Evolutionary conservation across 2,329 filamentous ascomycete species (phyloP).

Genomic region (Colletotrichum siamense): DNA sequence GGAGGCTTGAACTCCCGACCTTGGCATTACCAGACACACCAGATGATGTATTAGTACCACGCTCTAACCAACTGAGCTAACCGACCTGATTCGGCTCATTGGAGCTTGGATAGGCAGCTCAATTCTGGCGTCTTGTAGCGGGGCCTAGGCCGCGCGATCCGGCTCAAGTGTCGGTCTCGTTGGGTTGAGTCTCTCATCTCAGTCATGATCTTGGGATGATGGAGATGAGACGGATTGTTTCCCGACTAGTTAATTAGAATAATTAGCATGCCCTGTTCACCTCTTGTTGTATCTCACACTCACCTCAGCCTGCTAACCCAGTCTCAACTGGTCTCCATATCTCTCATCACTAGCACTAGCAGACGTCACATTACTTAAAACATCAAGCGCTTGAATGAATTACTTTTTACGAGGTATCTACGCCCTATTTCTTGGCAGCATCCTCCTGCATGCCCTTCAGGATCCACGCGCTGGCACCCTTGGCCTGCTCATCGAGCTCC

Average conservation of each 20-base stretch:
- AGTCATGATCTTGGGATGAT: background rate
- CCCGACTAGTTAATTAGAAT: background rate
- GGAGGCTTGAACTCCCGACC: slow-evolving; percentile 22
- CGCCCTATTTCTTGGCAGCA: slow-evolving; percentile 48
- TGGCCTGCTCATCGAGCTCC: slow-evolving; percentile 63
- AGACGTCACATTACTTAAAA: background rate
- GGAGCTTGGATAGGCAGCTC: fast-evolving
- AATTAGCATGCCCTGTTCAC: background rate
- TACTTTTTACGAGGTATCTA: background rate
- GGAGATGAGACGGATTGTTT: background rate
- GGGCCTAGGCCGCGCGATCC: background rate
- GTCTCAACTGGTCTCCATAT: background rate
- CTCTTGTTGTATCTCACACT: background rate
- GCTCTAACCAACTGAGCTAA: slow-evolving; percentile 23
- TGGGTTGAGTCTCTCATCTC: background rate
- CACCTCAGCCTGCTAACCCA: background rate
- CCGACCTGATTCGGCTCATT: background rate
- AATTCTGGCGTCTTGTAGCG: background rate
- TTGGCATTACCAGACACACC: slow-evolving; percentile 12
- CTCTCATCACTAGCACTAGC: background rate
- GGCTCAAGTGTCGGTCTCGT: background rate
- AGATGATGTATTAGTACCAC: slow-evolving; percentile 18
- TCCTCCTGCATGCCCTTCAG: slow-evolving; percentile 73
- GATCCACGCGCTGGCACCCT: slow-evolving; percentile 62
- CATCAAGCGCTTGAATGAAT: background rate